Evolutionary conservation across 73 alveolate species (phyloP), one percentile per base, ranked within the genome.

Genomic region (Paramecium biaurelia): DNA sequence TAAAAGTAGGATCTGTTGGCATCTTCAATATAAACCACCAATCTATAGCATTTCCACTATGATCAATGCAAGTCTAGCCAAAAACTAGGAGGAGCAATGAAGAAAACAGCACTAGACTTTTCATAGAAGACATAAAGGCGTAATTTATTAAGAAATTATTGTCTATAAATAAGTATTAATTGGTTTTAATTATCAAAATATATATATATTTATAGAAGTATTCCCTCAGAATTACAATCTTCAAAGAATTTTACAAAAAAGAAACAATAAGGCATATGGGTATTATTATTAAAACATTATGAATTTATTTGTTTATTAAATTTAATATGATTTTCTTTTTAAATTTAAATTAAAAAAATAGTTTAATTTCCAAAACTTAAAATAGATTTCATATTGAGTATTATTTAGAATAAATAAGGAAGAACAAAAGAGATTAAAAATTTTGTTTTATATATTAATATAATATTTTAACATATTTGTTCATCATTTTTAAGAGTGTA

Each of bases 1-100:
- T 26, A 20, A 47, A 30, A 20, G 90, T 30, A 4, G 21, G 10
- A 79, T 79, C 90, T 12, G 56, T 35, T 20, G 86, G 86, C 58
- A 72, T 35, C n/a, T 72, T 72, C 59, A 72, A 72, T 1, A 72
- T 72, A 18, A 72, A 20, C 86, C 86, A 72, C 86, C 86, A 72
- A 72, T 72, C 86, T 35, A 72, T 38, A 35, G 86, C 56, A 5
- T 72, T 35, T 2, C 86, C 86, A 37, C 35, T 28, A n/a, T 72
- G 58, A 38, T 38, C 58, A 35, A 72, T 35, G 37, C 86, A 72
- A 2, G 84, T 63, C 84, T 63, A 63, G 26, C 84, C 84, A 12
- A 32, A 11, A 1, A 63, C 45, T 0, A 30, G 14, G 11, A 63
- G 4, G 0, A 63, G 20, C 41, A 63, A 63, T 7, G 45, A 12